Conservation (phyloP, 2,329 filamentous ascomycete species). For the Calonectria fujianensis region DNA sequence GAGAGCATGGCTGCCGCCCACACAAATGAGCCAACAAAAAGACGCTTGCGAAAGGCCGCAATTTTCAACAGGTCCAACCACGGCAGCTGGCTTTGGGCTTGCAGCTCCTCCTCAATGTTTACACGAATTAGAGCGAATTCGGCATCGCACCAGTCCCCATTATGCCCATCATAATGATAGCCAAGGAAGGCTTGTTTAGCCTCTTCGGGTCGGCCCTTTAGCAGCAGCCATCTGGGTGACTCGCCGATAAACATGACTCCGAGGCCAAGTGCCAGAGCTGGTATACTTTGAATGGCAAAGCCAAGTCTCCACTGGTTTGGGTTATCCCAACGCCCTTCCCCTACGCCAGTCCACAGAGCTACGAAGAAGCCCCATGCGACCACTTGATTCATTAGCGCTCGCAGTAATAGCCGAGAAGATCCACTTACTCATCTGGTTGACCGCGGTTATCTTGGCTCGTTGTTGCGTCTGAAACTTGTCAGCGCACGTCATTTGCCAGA, state of each 20-base stretch:
- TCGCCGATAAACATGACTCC: constrained; percentile 61
- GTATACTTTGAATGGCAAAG: constrained; percentile 61
- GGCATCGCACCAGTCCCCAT: constrained; percentile 60
- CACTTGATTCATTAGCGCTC: constrained; percentile 54
- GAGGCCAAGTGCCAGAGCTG: constrained; percentile 58
- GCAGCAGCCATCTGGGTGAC: constrained; percentile 61
- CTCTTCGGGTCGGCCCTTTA: constrained; percentile 61
- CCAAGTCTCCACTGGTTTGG: constrained; percentile 63
- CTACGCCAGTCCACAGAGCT: constrained; percentile 63
- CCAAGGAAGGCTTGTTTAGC: constrained; percentile 58
- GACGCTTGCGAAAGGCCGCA: constrained; percentile 58
- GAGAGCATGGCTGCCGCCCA: constrained; percentile 65
- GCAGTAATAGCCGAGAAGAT: accelerated
- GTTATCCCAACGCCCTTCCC: constrained; percentile 62
- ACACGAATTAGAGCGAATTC: constrained; percentile 60
- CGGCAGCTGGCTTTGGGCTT: constrained; percentile 52
- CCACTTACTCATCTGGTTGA: constrained; percentile 64
- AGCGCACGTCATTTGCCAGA: not conserved
- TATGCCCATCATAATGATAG: constrained; percentile 60
- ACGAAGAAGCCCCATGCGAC: constrained; percentile 65
- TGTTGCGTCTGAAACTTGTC: constrained; percentile 56
- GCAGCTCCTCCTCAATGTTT: constrained; percentile 60
- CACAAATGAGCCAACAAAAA: constrained; percentile 64
- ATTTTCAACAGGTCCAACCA: constrained; percentile 60
- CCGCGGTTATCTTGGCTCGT: constrained; percentile 62